These are phyloP conservation scores for Cornus kousa DNA, from an alignment of 148 eudicot species.

Conservation along the genomic window DNA sequence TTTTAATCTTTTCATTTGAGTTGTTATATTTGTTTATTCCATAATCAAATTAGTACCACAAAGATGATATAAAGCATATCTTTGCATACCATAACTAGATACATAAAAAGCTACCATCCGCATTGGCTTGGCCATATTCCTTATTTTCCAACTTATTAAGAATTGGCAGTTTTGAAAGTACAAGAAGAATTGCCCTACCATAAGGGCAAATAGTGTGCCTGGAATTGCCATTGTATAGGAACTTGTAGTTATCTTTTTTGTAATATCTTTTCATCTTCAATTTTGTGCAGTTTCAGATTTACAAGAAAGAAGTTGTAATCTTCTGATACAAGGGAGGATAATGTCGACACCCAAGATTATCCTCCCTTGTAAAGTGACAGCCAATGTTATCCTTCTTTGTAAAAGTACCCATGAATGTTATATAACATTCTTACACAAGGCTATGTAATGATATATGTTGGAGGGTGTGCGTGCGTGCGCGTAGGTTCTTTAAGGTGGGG, in stretches of 20 bases:
- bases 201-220: background rate
- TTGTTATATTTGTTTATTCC: too few species aligned
- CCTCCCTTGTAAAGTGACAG: background rate
- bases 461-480: too few species aligned
- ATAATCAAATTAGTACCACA: too few species aligned
- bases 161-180: too few species aligned
- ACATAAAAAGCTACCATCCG: too few species aligned
- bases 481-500: background rate
- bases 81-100: too few species aligned
- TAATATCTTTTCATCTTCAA: background rate
- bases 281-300: background rate
- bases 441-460: background rate
- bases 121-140: too few species aligned
- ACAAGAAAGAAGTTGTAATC: background rate
- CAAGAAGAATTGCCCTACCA: background rate
- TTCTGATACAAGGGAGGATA: too few species aligned
- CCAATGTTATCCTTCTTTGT: background rate
- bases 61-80: too few species aligned
- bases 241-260: background rate
- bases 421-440: too few species aligned
- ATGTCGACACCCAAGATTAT: background rate
- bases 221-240: background rate
- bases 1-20: background rate
- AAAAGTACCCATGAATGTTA: background rate
- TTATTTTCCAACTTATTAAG: too few species aligned